Evolutionary conservation across 108 stramenopile genomes (phyloP).

Genomic region (Seminavis robusta): DNA sequence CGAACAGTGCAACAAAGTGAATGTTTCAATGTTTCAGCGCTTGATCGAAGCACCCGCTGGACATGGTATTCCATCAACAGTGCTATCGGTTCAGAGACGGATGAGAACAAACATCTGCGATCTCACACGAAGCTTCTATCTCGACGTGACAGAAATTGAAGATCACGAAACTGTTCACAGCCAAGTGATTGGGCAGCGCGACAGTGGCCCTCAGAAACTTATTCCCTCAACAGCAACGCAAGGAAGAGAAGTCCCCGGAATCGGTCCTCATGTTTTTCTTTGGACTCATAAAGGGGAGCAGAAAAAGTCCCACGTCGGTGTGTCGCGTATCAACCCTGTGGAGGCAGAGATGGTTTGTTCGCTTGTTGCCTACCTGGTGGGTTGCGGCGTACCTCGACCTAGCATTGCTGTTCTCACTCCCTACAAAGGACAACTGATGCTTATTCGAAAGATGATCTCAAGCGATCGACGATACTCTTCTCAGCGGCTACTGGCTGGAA

Average conservation of each 20-base stretch:
- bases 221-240: no score
- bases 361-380: conserved; percentile 22
- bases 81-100: conserved; percentile 35
- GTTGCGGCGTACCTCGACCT: conserved; percentile 26
- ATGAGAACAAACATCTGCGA: conserved; percentile 45
- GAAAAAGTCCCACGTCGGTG: conserved; percentile 11
- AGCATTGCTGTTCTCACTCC: conserved; percentile 45
- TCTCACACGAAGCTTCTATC: conserved; percentile 32
- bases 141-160: conserved; percentile 29
- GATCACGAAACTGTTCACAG: conserved; percentile 17
- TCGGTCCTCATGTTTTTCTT: conserved; percentile 30
- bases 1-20: conserved; percentile 31
- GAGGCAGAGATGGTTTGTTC: conserved; percentile 11
- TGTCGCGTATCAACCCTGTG: conserved; percentile 21
- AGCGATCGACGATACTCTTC: no score
- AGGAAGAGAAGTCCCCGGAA: conserved; percentile 34
- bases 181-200: not conserved
- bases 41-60: conserved; percentile 26
- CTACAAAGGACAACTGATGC: conserved; percentile 40
- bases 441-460: conserved; percentile 25
- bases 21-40: conserved; percentile 39
- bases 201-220: no score
- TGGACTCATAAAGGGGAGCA: conserved; percentile 41
- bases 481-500: no score
- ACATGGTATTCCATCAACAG: conserved; percentile 29